Conservation (phyloP, 2,329 filamentous ascomycete species). For the Exophiala alcalophila region DNA sequence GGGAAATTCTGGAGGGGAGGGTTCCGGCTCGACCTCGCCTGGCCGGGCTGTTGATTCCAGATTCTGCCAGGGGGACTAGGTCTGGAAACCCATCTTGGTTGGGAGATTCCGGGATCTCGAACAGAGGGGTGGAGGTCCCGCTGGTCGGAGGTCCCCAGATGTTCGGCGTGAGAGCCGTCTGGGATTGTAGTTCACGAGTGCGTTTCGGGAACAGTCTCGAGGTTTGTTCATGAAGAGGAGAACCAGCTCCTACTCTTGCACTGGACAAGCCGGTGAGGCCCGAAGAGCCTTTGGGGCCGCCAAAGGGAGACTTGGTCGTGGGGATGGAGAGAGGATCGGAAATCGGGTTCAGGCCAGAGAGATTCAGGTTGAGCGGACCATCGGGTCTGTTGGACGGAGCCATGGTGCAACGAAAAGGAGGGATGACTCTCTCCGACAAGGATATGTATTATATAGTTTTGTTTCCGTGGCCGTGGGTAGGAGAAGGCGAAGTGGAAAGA, state of each 20-base stretch:
- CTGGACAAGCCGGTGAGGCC: conserved; percentile 47
- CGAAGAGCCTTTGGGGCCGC: conserved; percentile 25
- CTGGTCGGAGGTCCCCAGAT: conserved; percentile 95
- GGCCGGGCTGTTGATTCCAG: conserved; percentile 61
- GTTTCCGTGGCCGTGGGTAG: too few relatives aligned
- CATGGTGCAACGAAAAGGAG: too few relatives aligned
- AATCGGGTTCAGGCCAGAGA: conserved; percentile 26
- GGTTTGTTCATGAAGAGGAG: conserved; percentile 89
- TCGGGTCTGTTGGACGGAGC: conserved; percentile 25
- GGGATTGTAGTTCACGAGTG: conserved; percentile 95
- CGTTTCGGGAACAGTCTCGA: conserved; percentile 85
- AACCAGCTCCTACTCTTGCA: conserved; percentile 80
- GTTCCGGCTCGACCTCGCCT: conserved; percentile 88
- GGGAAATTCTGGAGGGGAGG: conserved; percentile 90
- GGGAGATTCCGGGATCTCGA: conserved; percentile 95
- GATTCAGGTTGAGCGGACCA: conserved; percentile 28
- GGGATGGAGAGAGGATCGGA: conserved; percentile 22
- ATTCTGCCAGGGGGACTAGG: conserved; percentile 69
- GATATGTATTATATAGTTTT: too few relatives aligned
- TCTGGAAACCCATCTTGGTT: conserved; percentile 90
- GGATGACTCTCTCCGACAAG: too few relatives aligned
- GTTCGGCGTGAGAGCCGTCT: conserved; percentile 77
- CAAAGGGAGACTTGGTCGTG: conserved; percentile 29
- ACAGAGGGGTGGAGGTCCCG: conserved; percentile 90
- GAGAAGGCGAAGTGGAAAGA: too few relatives aligned